phyloP scores from a whole-genome alignment of 148 eudicot species.

The Persicaria tinctoria region DNA sequence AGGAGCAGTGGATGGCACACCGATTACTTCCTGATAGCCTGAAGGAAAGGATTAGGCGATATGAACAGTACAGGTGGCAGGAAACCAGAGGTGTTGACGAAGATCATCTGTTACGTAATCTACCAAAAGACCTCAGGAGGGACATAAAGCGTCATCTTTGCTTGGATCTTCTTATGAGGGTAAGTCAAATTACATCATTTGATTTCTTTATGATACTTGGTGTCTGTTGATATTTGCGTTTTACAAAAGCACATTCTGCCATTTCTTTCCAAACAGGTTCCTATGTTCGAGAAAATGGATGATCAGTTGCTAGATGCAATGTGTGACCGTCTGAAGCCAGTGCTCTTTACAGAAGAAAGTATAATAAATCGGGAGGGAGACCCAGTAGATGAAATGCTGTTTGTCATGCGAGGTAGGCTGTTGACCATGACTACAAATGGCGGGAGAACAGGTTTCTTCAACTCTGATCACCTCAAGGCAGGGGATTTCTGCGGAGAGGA shows the following conservation, averaged over 20 bases:
- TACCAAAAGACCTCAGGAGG: conserved; percentile 91
- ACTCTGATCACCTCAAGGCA: conserved; percentile 56
- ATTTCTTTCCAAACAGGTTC: conserved; percentile 38
- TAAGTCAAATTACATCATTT: conserved; percentile 22
- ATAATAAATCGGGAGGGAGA: conserved; percentile 78
- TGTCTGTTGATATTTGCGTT: not conserved
- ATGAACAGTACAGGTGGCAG: conserved; percentile 93
- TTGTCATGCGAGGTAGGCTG: conserved; percentile 73
- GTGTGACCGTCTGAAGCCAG: conserved; percentile 84
- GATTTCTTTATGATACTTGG: not conserved
- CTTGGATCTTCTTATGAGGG: conserved; percentile 66
- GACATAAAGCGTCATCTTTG: conserved; percentile 97
- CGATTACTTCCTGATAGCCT: conserved; percentile 74
- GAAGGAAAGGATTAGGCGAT: conserved; percentile 81
- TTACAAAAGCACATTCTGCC: conserved; percentile 40
- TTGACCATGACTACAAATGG: conserved; percentile 77
- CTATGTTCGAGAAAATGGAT: conserved; percentile 88
- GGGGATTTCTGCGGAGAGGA: conserved; percentile 98
- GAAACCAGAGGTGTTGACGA: conserved; percentile 94
- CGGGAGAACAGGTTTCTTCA: conserved; percentile 81
- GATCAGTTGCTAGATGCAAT: conserved; percentile 79
- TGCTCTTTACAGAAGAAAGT: conserved; percentile 70
- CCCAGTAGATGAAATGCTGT: conserved; percentile 86
- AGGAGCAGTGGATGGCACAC: conserved; percentile 96
- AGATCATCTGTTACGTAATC: conserved; percentile 60